Percentiles rank a stretch among this genome's conserved stretches.
These are phyloP conservation scores for Stachybotrys chartarum DNA, from an alignment of 2,329 filamentous ascomycete genomes.

Conservation along the genomic window DNA sequence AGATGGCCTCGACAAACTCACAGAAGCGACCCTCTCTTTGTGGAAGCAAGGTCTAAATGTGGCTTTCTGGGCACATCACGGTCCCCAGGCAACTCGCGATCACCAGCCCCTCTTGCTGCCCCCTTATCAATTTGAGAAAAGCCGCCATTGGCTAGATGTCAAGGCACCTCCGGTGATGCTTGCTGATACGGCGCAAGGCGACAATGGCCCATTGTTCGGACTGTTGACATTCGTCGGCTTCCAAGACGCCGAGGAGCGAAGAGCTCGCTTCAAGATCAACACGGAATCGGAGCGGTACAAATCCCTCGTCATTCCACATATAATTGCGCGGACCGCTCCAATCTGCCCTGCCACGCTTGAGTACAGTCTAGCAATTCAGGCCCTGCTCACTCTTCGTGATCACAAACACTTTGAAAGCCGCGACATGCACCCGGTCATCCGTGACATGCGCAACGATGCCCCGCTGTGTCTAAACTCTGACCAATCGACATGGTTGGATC, in stretches of 20 bases:
- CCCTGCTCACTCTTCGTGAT: not conserved
- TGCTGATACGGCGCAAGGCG: not conserved
- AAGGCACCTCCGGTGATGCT: constrained; percentile 2
- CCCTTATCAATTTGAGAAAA: constrained; percentile 35
- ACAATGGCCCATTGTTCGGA: not conserved
- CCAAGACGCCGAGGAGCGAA: not conserved
- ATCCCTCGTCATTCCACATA: not conserved
- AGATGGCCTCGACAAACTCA: constrained; percentile 7
- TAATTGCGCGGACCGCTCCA: not conserved
- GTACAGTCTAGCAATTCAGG: not conserved
- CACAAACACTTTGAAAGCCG: not conserved
- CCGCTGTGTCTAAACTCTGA: not conserved
- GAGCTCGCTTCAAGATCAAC: not conserved
- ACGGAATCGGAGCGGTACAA: not conserved
- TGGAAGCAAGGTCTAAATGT: constrained; percentile 31
- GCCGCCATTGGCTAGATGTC: constrained; percentile 29
- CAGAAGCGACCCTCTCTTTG: constrained; percentile 18
- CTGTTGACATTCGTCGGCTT: not conserved
- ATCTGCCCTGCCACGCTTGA: not conserved
- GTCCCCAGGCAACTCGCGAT: constrained; percentile 13
- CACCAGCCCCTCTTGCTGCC: constrained; percentile 22
- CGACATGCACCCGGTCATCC: not conserved
- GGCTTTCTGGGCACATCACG: constrained; percentile 29
- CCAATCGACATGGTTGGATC: not conserved
- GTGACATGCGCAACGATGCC: not conserved